Base-by-base conservation (phyloP, 371 early-diverging fungal species). In the Actinomortierella ambigua region DNA sequence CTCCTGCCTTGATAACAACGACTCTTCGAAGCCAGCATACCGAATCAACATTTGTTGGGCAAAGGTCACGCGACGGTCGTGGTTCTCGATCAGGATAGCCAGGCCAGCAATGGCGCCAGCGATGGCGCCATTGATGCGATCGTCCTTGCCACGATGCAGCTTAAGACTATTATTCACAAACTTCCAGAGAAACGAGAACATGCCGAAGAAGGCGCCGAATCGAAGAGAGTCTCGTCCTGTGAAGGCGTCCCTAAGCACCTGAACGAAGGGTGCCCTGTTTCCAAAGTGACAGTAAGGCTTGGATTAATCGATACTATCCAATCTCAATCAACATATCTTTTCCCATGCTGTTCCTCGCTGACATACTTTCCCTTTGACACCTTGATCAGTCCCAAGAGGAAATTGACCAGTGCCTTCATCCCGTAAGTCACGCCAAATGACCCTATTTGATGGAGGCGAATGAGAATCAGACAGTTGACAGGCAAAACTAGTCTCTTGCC, bases 161-260 rank as follows among this genome's bases (percentile, higher is more conserved):
- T 82, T 75, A 63, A 91, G 78, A 11, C 81, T 75, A 70, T 91
- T 90, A 65, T 87, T 88, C 61, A 91, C 77, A 8, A 87, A 77
- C 62, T 91, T 90, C 90, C 90, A 93, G 14, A 89, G 59, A 40
- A 91, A 82, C 24, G 90, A 82, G 73, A 91, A 93, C 41, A 77
- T 77, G 4, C 91, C 92, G 80, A 91, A 82, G 84, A 88, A 88
- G 46, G 79, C 78, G 39, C 86, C 92, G 68, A 90, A 91, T 20
- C 91, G 88, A 34, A 84, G 9, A 27, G 81, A 77, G 47, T 83
- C 85, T 17, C 67, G 69, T 40, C 84, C 83, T 50, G 75, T 78
- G 53, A 85, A 84, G 0, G 85, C 81, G 8, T 79, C 80, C 52
- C 69, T 64, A 20, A 84, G 52, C 20, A 81, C 77, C 34, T 61